These are phyloP conservation scores for Colletotrichum sp. DNA, from an alignment of 2,329 filamentous ascomycete species.

Conservation along the genomic window DNA sequence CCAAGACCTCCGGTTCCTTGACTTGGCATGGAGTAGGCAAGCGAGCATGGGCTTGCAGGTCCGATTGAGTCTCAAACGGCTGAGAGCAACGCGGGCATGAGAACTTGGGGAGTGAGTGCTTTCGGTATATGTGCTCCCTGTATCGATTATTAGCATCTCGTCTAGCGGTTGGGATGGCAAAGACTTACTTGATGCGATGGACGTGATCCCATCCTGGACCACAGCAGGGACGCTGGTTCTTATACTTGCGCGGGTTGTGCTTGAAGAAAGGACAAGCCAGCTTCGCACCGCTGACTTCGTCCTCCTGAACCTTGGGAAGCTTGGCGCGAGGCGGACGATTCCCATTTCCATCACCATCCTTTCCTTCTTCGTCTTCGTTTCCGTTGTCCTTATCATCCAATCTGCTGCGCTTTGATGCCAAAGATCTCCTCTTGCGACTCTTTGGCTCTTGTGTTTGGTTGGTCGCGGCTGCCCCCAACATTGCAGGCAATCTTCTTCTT, in stretches of 20 bases:
- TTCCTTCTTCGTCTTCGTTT: background rate
- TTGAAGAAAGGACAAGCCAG: constrained; percentile 46
- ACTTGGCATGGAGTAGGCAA: constrained; percentile 27
- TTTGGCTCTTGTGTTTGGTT: no score
- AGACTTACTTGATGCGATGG: constrained; percentile 40
- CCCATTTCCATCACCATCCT: background rate
- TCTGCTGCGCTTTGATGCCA: background rate
- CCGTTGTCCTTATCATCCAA: no score
- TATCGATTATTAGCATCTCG: background rate
- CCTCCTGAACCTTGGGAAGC: background rate
- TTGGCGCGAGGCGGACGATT: background rate
- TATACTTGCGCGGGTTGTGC: constrained; percentile 39
- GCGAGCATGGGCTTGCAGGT: constrained; percentile 36
- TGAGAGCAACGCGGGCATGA: constrained; percentile 40
- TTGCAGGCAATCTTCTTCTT: no score
- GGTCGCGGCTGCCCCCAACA: no score
- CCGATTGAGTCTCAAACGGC: constrained; percentile 35
- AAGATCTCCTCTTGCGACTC: background rate
- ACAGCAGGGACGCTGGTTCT: constrained; percentile 37
- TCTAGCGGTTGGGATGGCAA: rapidly evolving
- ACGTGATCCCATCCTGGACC: constrained; percentile 42
- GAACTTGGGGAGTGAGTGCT: constrained; percentile 35
- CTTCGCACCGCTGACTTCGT: background rate
- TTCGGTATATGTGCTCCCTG: constrained; percentile 43
- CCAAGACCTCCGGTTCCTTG: constrained; percentile 28